A percentile compares a stretch with the other conserved stretches of the same genome.
Conservation (phyloP, 225 moss, liverwort and hornwort genomes). For the Antitrichia curtipendula region DNA sequence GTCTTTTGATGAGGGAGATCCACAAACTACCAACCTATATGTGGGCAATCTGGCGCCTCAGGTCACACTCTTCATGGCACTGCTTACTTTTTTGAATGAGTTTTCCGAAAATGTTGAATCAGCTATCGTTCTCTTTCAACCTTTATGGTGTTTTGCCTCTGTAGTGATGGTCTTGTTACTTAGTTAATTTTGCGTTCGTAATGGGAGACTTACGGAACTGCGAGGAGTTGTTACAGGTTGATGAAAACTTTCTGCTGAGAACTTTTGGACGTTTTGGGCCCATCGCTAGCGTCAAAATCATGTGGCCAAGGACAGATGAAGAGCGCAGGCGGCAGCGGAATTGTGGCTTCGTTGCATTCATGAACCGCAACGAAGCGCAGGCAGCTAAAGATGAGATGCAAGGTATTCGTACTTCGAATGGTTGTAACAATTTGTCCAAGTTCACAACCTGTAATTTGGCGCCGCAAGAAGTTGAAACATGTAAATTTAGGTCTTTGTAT, state of each 20-base stretch:
- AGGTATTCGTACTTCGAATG: conserved; percentile 1
- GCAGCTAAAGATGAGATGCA: conserved; percentile 59
- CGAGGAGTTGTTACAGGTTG: conserved; percentile 58
- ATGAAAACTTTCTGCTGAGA: conserved; percentile 96
- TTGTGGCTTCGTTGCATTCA: conserved; percentile 98
- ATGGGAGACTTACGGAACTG: not conserved
- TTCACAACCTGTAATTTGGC: not conserved
- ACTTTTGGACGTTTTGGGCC: conserved; percentile 99
- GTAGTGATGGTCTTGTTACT: not conserved
- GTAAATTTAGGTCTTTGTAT: not conserved
- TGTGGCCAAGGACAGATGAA: conserved; percentile 99
- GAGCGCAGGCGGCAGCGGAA: conserved; percentile 97
- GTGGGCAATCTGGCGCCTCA: conserved; percentile 96
- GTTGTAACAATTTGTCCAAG: conserved; percentile 9
- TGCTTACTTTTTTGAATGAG: not conserved
- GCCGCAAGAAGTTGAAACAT: not conserved
- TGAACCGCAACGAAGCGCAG: conserved; percentile 95
- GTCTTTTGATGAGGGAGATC: conserved; percentile 97
- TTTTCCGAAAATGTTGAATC: not conserved
- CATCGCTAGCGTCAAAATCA: conserved; percentile 99
- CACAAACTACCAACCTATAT: conserved; percentile 97
- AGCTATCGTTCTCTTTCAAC: not conserved
- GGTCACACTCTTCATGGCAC: conserved; percentile 24
- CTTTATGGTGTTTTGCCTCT: too few relatives aligned
- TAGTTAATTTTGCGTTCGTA: not conserved